These are phyloP conservation scores for Rhazya stricta DNA, from an alignment of 257 asterid species.

Conservation along the genomic window DNA sequence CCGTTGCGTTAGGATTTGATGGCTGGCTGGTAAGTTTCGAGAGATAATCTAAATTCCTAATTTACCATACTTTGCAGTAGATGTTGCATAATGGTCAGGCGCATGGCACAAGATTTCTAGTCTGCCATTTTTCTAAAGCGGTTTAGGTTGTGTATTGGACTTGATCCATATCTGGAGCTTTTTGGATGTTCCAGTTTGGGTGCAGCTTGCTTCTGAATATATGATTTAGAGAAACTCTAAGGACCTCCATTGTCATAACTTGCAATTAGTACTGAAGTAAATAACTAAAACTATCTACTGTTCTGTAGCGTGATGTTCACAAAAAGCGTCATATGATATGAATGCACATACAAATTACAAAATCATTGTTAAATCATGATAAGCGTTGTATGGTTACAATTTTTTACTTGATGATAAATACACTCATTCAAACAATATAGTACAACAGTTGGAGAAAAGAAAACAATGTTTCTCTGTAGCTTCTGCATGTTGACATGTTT, in stretches of 20 bases:
- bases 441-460: not conserved
- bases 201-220: slow-evolving; percentile 1
- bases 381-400: not conserved
- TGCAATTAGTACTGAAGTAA: not conserved
- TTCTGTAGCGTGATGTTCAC: not conserved
- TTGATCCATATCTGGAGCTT: not conserved
- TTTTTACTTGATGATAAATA: not conserved
- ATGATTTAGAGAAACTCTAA: not conserved
- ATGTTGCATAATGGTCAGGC: not conserved
- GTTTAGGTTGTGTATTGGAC: not conserved
- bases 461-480: not conserved
- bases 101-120: not conserved
- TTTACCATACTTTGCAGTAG: not conserved
- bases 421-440: not conserved
- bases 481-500: not conserved
- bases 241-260: not conserved
- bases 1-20: slow-evolving; percentile 83
- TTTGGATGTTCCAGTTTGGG: not conserved
- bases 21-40: slow-evolving; percentile 86
- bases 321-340: too few relatives aligned
- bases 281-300: not conserved
- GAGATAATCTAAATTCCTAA: not conserved
- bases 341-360: not conserved
- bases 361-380: not conserved
- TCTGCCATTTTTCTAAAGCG: not conserved